These are phyloP conservation scores for Rhizophora mangle DNA, from an alignment of 345 rosid genomes.

Conservation along the genomic window DNA sequence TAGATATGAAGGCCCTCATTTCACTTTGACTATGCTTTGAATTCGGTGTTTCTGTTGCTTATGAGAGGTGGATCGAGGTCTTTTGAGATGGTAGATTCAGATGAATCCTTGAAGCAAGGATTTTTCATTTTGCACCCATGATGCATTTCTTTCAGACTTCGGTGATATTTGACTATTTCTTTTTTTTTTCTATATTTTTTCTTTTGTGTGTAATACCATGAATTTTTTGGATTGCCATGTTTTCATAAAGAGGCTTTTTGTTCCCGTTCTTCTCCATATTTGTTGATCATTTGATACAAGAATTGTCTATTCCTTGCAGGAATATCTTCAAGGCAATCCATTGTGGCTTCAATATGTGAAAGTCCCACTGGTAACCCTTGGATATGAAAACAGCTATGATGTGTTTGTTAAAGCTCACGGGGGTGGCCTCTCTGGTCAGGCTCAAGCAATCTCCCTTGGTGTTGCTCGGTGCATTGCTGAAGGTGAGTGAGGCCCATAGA, in stretches of 20 bases:
- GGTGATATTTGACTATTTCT: too few species aligned
- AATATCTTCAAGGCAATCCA: constrained; percentile 96
- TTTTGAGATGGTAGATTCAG: too few species aligned
- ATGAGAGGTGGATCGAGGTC: not conserved
- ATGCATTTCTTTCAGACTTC: not conserved
- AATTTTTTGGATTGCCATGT: not conserved
- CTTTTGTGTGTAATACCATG: not conserved
- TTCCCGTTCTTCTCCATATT: not conserved
- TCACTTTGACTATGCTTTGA: not conserved
- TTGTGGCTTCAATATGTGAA: constrained; percentile 86
- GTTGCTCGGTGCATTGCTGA: constrained; percentile 86
- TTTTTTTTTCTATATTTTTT: too few species aligned
- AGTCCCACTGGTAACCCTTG: constrained; percentile 66
- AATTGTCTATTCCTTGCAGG: constrained; percentile 37
- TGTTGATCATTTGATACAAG: too few species aligned
- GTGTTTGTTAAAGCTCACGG: constrained; percentile 94
- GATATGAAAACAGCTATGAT: constrained; percentile 83
- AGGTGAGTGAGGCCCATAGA: constrained; percentile 75
- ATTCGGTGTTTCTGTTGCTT: not conserved
- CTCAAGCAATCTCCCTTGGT: constrained; percentile 89
- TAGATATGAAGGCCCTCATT: not conserved
- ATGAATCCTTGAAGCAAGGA: not conserved
- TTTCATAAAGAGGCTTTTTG: not conserved
- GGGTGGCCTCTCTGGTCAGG: constrained; percentile 95
- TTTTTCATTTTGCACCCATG: not conserved